Evolutionary conservation across 1,284 basidiomycete species (phyloP).

Genomic region (Apiotrichum akiyoshidainum): DNA sequence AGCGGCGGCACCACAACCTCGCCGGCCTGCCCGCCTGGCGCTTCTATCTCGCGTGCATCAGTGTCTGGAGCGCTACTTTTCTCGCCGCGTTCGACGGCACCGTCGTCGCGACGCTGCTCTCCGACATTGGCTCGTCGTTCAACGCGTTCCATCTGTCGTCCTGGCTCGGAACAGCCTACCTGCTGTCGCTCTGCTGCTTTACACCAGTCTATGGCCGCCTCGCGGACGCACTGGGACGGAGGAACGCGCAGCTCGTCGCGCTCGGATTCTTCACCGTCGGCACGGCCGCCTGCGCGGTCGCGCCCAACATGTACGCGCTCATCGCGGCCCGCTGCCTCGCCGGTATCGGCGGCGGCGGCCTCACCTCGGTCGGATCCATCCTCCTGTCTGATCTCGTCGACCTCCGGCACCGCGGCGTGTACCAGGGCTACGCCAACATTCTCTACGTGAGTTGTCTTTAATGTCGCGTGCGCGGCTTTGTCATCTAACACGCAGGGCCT

Average conservation of each 20-base stretch:
- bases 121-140: conserved; percentile 45
- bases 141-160: conserved; percentile 60
- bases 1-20: conserved; percentile 38
- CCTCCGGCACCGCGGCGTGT: conserved; percentile 77
- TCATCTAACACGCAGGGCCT: conserved; percentile 8
- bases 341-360: conserved; percentile 70
- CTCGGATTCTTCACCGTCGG: conserved; percentile 75
- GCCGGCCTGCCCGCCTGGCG: conserved; percentile 33
- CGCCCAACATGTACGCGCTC: conserved; percentile 74
- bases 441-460: conserved; percentile 43
- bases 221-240: conserved; percentile 78
- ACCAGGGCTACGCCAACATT: conserved; percentile 85
- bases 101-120: conserved; percentile 58
- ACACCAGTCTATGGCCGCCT: conserved; percentile 83
- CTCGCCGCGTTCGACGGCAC: conserved; percentile 74
- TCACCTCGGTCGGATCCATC: conserved; percentile 36
- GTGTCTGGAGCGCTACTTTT: conserved; percentile 52
- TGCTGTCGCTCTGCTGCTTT: conserved; percentile 79
- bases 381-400: conserved; percentile 57
- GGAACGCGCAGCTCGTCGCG: conserved; percentile 66
- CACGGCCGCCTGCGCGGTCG: conserved; percentile 74
- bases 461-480: too few species aligned
- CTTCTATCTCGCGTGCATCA: conserved; percentile 33
- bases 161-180: conserved; percentile 60
- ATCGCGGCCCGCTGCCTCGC: conserved; percentile 75